Conservation (phyloP, 1,284 basidiomycete species). For the Malassezia sp. region DNA sequence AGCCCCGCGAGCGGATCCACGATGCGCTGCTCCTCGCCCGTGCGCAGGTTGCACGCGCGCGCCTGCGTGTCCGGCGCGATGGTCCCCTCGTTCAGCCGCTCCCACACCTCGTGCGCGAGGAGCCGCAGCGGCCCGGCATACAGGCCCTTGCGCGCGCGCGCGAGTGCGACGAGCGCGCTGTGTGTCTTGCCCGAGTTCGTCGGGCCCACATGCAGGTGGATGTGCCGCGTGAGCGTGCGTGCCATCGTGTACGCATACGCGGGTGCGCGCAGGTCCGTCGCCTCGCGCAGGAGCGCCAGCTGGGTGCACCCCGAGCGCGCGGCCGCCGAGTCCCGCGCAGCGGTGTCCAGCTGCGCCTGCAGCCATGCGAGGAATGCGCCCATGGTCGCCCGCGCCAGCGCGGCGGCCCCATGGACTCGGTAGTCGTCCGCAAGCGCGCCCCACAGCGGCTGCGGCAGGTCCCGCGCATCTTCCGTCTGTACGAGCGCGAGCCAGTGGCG, state of each 20-base stretch:
- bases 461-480: too few relatives aligned
- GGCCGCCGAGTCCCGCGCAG: not conserved
- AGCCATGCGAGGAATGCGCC: constrained; percentile 14
- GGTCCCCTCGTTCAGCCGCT: constrained; percentile 75
- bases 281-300: constrained; percentile 18
- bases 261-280: constrained; percentile 33
- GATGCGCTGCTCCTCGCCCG: constrained; percentile 77
- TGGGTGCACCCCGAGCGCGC: constrained; percentile 13
- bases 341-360: not conserved
- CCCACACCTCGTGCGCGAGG: constrained; percentile 89
- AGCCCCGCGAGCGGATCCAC: constrained; percentile 57
- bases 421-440: not conserved
- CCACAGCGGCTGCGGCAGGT: too few relatives aligned
- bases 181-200: constrained; percentile 97
- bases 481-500: not conserved
- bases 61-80: constrained; percentile 51
- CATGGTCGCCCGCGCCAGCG: constrained; percentile 7
- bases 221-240: constrained; percentile 56
- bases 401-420: constrained; percentile 1
- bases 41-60: constrained; percentile 74
- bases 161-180: constrained; percentile 75
- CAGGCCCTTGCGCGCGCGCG: constrained; percentile 61
- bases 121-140: constrained; percentile 86
- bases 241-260: constrained; percentile 47
- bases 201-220: constrained; percentile 92